Percentiles rank a stretch among this genome's conserved stretches.
phyloP scores from a whole-genome alignment of 2,329 filamentous ascomycete species.

The Blumeriella jaapii region DNA sequence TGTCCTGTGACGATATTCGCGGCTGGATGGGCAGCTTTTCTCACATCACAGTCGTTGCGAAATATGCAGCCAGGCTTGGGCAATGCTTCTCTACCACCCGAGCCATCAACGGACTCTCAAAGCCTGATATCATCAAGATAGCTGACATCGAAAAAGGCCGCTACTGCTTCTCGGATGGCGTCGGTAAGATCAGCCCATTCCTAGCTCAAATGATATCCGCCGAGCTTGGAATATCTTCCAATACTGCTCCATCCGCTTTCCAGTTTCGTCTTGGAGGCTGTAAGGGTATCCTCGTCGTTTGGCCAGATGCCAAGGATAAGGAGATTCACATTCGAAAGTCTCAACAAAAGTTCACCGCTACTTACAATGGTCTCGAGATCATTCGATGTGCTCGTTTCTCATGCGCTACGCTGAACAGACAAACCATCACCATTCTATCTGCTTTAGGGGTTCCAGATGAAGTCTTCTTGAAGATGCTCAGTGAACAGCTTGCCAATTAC shows the following conservation, averaged over 20 bases:
- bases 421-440: constrained; percentile 79
- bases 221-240: constrained; percentile 52
- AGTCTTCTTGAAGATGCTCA: constrained; percentile 57
- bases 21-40: constrained; percentile 77
- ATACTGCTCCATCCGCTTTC: constrained; percentile 63
- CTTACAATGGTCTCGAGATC: constrained; percentile 67
- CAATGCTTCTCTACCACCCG: constrained; percentile 94
- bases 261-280: constrained; percentile 89
- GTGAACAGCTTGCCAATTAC: constrained; percentile 55
- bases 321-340: constrained; percentile 72
- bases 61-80: constrained; percentile 77
- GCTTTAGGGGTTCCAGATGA: constrained; percentile 58
- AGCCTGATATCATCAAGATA: constrained; percentile 44
- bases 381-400: constrained; percentile 70
- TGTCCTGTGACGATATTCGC: constrained; percentile 67
- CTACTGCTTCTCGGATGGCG: constrained; percentile 78
- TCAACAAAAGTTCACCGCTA: constrained; percentile 74
- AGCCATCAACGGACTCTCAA: constrained; percentile 52
- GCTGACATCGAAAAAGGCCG: constrained; percentile 56
- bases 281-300: constrained; percentile 78
- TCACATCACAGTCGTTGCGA: constrained; percentile 74
- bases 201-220: constrained; percentile 62
- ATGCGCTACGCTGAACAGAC: constrained; percentile 73
- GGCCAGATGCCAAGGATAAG: constrained; percentile 51
- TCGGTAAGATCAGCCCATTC: constrained; percentile 79